Conservation (phyloP, 768 basidiomycete genomes). For the Russula foetens region DNA sequence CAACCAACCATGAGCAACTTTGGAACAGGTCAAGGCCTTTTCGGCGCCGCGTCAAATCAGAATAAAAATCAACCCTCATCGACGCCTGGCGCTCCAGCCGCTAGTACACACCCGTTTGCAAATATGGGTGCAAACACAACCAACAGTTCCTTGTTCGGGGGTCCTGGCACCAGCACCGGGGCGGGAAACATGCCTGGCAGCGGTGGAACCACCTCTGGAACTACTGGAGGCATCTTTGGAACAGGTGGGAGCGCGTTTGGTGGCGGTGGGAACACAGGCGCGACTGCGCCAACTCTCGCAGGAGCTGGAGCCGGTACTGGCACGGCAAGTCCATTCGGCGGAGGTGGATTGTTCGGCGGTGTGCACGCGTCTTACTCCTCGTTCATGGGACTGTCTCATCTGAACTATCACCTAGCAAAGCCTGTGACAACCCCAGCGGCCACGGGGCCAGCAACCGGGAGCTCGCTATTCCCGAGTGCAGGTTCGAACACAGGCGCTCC, state of each 20-base stretch:
- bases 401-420: background rate
- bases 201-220: background rate
- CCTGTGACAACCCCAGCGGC: background rate
- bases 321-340: background rate
- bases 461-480: background rate
- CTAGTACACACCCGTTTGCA: constrained; percentile 14
- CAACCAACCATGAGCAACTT: constrained; percentile 15
- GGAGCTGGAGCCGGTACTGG: background rate
- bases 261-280: background rate
- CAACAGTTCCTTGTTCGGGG: constrained; percentile 7
- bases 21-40: constrained; percentile 6
- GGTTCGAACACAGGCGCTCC: background rate
- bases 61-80: constrained; percentile 15
- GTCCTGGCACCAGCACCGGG: background rate
- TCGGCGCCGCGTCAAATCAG: constrained; percentile 9
- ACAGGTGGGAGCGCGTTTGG: constrained; percentile 5
- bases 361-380: background rate
- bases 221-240: background rate
- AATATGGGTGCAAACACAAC: constrained; percentile 18
- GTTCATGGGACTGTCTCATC: background rate
- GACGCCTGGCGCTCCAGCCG: constrained; percentile 3
- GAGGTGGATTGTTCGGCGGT: background rate
- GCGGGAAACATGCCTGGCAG: background rate
- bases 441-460: background rate
- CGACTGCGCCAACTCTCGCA: background rate